Evolutionary conservation across 1,284 basidiomycete species (phyloP).

Genomic region (Neonothopanus nambi): DNA sequence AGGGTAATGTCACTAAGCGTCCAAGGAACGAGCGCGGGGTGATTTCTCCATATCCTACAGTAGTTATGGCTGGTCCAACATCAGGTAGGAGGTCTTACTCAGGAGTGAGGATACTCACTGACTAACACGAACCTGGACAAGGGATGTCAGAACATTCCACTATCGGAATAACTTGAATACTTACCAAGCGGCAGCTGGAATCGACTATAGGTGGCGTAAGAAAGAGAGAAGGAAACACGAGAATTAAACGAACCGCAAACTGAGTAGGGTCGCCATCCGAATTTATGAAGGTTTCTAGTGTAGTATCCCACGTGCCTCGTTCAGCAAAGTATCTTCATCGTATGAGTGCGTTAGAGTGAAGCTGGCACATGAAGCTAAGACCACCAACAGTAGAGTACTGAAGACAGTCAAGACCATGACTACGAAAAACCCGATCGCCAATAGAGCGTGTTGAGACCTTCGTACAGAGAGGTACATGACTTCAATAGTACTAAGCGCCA

Average conservation of each 20-base stretch:
- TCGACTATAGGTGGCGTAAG: conserved; percentile 1
- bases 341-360: neutral
- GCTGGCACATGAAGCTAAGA: neutral
- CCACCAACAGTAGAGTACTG: conserved; percentile 75
- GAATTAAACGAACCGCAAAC: conserved; percentile 36
- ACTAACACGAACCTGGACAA: conserved; percentile 39
- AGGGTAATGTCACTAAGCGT: conserved; percentile 78
- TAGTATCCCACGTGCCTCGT: conserved; percentile 83
- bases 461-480: conserved; percentile 91
- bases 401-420: conserved; percentile 83
- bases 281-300: conserved; percentile 78
- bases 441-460: conserved; percentile 81
- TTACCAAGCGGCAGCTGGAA: conserved; percentile 37
- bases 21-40: conserved; percentile 83
- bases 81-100: neutral
- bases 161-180: conserved; percentile 16
- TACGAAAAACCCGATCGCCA: conserved; percentile 89
- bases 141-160: neutral
- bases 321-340: conserved; percentile 78
- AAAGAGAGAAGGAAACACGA: neutral
- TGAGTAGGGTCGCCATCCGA: conserved; percentile 80
- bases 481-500: conserved; percentile 71
- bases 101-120: conserved; percentile 42
- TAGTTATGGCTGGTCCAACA: conserved; percentile 66
- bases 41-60: conserved; percentile 87